phyloP scores from a whole-genome alignment of 1,139 yeast species.

The Scheffersomyces titani region DNA sequence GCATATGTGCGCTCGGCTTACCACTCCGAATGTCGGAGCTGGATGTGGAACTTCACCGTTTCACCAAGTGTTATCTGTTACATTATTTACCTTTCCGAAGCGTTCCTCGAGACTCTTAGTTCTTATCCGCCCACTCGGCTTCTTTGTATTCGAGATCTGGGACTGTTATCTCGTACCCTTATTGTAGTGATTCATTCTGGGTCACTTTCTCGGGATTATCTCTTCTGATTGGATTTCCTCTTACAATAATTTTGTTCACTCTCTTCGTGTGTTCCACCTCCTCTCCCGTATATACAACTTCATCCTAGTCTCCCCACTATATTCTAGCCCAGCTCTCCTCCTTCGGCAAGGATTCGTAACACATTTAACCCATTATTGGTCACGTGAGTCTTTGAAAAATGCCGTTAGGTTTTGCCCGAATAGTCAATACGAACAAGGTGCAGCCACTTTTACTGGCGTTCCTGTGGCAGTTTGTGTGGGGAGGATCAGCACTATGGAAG shows the following conservation, averaged over 20 bases:
- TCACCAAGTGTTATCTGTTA: not conserved
- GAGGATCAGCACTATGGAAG: not conserved
- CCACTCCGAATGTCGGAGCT: not conserved
- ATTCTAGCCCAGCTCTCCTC: not conserved
- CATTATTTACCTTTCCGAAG: not conserved
- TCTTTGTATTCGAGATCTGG: not conserved
- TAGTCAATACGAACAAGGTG: not conserved
- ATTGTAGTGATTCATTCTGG: not conserved
- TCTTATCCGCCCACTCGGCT: not conserved
- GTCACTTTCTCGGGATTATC: not conserved
- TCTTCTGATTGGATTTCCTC: not conserved
- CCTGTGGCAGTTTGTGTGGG: not conserved
- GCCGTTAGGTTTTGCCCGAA: constrained; percentile 7
- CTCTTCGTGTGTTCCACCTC: not conserved
- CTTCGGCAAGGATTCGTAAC: not conserved
- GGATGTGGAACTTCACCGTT: not conserved
- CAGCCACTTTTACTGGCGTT: not conserved
- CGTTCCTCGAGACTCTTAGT: not conserved
- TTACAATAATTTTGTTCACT: too few species aligned
- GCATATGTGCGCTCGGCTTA: not conserved
- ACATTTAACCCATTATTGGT: not conserved
- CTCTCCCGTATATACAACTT: not conserved
- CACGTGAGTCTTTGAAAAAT: constrained; percentile 1
- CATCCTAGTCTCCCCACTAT: not conserved
- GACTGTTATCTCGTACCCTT: not conserved